Evolutionary conservation across 1,284 basidiomycete species (phyloP).

Genomic region (Malassezia pachydermatis): DNA sequence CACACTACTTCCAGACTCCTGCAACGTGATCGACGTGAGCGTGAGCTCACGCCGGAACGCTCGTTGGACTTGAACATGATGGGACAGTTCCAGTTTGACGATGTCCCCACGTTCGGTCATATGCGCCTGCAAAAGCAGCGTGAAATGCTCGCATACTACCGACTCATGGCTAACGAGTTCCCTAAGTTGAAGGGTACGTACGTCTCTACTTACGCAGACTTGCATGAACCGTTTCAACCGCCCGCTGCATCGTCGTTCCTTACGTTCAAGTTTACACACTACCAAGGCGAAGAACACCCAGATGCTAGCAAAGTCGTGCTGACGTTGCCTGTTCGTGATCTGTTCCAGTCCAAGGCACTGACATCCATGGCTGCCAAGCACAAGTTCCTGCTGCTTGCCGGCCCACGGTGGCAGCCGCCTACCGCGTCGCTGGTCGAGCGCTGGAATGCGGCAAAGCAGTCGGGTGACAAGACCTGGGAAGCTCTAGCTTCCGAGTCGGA

Average conservation of each 20-base stretch:
- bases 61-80: slow-evolving; percentile 31
- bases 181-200: slow-evolving; percentile 32
- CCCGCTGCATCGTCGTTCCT: slow-evolving; percentile 28
- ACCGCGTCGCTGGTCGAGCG: not conserved
- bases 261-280: slow-evolving; percentile 45
- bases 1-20: not conserved
- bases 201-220: slow-evolving; percentile 20
- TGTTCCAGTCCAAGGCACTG: slow-evolving; percentile 27
- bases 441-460: slow-evolving; percentile 9
- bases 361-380: slow-evolving; percentile 30
- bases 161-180: slow-evolving; percentile 37
- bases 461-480: not conserved
- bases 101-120: slow-evolving; percentile 43
- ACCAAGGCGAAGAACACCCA: slow-evolving; percentile 49
- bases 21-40: slow-evolving; percentile 27
- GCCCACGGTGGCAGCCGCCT: slow-evolving; percentile 29
- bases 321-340: slow-evolving; percentile 29
- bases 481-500: not conserved
- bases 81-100: slow-evolving; percentile 40
- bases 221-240: slow-evolving; percentile 39
- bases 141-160: slow-evolving; percentile 32
- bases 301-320: slow-evolving; percentile 47
- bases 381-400: slow-evolving; percentile 49
- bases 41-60: slow-evolving; percentile 22
- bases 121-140: slow-evolving; percentile 29